Evolutionary conservation across 768 basidiomycete species (phyloP), one percentile per base, ranked within the genome.

Genomic region (Daedaleopsis sinensis): DNA sequence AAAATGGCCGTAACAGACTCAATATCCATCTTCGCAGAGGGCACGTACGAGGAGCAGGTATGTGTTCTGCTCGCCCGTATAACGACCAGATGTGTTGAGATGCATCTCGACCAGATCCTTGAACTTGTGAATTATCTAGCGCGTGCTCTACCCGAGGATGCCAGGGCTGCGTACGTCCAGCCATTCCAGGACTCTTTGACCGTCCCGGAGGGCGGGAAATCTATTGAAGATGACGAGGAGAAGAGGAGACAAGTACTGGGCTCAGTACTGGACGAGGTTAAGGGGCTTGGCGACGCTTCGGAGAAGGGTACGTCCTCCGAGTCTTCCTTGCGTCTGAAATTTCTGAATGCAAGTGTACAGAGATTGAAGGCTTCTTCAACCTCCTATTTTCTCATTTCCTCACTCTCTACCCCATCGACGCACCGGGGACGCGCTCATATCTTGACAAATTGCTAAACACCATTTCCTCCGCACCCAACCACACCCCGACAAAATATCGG

Each of bases 321-420:
- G 9, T 24, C 5, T 23, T 27, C 37, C 52, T 1, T 19, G 11
- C 24, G 18, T 47, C 12, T 23, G 68, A 6, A 68, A 43, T 35
- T 35, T 55, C 36, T 49, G 3, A 50, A 42, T 16, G 16, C 1
- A 15, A 23, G 21, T 46, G 8, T 50, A 23, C 71, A 91, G 89
- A 94, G 76, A 86, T 87, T 64, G 91, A 94, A 76, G 93, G 93
- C 19, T 94, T 93, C 74, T 94, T 93, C 80, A 93, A 93, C 73
- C 80, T 94, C 37, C 71, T 94, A 46, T 89, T 84, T 68, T 83
- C 91, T 3, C 90, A 93, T 75, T 70, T 93, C 42, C 81, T 90
- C 64, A 73, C 81, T 11, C 76, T 90, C 24, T 88, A 84, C 74
- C 74, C 84, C 8, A 62, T 76, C 50, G 80, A 84, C 58, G 81